phyloP scores from a whole-genome alignment of 2,329 filamentous ascomycete genomes.

The Fusarium sp. region DNA sequence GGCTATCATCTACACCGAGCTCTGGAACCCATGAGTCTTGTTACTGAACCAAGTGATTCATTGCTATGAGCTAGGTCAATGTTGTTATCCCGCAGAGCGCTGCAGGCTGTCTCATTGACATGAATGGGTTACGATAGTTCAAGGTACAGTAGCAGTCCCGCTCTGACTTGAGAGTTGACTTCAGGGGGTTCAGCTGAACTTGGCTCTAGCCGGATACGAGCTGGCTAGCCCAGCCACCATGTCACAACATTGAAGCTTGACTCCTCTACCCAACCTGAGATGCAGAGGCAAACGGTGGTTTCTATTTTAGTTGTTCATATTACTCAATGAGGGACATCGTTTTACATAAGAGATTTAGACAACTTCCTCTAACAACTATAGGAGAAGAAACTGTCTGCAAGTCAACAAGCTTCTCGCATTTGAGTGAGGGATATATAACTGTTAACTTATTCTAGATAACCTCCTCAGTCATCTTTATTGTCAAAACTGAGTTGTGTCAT shows the following conservation, averaged over 20 bases:
- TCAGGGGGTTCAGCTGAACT: background rate
- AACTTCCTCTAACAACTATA: too few species aligned
- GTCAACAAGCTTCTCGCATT: too few species aligned
- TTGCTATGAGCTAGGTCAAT: too few species aligned
- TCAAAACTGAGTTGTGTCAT: background rate
- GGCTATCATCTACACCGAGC: background rate
- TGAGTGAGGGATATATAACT: background rate
- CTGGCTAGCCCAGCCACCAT: background rate
- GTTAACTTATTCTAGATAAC: too few species aligned
- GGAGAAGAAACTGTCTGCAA: background rate
- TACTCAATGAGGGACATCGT: background rate
- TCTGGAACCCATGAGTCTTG: background rate
- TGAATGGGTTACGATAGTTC: background rate
- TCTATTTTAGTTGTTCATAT: background rate
- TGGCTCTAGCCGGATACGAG: background rate
- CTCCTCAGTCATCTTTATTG: fast-evolving
- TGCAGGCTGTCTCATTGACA: background rate
- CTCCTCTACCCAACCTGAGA: background rate
- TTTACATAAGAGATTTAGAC: background rate
- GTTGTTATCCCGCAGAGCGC: background rate
- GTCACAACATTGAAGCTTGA: background rate
- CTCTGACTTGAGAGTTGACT: background rate
- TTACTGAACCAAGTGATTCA: background rate
- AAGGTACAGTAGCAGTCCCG: too few species aligned
- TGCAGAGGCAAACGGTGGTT: background rate